Conservation (phyloP, 2,329 filamentous ascomycete species). For the Penicillium sp. region DNA sequence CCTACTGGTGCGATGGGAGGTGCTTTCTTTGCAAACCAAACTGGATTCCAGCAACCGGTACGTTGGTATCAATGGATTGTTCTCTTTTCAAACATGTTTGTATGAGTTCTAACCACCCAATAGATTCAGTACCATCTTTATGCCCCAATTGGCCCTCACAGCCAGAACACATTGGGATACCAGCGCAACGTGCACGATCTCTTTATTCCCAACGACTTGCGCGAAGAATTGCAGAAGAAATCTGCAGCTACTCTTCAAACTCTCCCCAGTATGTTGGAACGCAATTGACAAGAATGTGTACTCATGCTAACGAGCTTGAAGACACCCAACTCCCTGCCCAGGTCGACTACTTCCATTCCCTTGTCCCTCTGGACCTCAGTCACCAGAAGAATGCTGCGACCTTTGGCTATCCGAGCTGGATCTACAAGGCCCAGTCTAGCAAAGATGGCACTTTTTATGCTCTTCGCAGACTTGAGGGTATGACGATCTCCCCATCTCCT, state of each 20-base stretch:
- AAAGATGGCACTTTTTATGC: conserved; percentile 89
- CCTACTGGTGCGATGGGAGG: conserved; percentile 55
- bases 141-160: conserved; percentile 77
- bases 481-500: conserved; percentile 1
- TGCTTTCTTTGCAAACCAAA: conserved; percentile 63
- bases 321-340: conserved; percentile 68
- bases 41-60: conserved; percentile 64
- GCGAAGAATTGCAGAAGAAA: conserved; percentile 87
- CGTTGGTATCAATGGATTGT: conserved; percentile 20
- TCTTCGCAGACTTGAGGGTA: conserved; percentile 78
- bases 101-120: neutral
- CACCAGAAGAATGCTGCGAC: conserved; percentile 73
- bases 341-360: conserved; percentile 85
- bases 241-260: conserved; percentile 80
- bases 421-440: conserved; percentile 88
- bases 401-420: conserved; percentile 88
- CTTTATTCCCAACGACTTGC: conserved; percentile 80
- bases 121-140: conserved; percentile 90
- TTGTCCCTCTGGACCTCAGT: conserved; percentile 82
- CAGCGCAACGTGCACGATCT: conserved; percentile 87
- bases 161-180: conserved; percentile 76
- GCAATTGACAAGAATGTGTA: neutral
- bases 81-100: neutral
- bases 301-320: conserved; percentile 28
- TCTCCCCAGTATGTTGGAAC: conserved; percentile 63